Percentiles rank a stretch among this genome's conserved stretches.
These are phyloP conservation scores for Podospora pseudopauciseta DNA, from an alignment of 495 filamentous ascomycete genomes.

Conservation along the genomic window DNA sequence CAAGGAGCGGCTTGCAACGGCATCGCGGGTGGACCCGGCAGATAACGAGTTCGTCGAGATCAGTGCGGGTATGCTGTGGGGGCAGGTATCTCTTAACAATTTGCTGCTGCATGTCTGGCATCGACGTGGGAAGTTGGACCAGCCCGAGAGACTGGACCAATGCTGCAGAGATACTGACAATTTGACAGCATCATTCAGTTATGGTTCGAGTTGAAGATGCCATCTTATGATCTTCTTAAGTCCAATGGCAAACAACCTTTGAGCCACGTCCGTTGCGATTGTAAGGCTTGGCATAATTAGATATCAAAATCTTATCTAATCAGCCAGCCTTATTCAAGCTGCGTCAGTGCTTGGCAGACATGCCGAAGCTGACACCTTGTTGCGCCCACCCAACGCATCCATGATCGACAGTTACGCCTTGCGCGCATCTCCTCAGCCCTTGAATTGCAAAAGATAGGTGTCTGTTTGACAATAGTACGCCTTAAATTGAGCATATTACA, in stretches of 20 bases:
- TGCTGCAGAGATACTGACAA: too few species aligned
- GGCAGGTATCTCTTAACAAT: neutral
- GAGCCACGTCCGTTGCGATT: too few species aligned
- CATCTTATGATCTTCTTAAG: too few species aligned
- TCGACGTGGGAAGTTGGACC: neutral
- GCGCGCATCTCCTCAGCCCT: neutral
- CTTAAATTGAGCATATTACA: too few species aligned
- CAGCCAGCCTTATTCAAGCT: neutral
- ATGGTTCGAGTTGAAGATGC: too few species aligned
- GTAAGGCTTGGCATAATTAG: neutral
- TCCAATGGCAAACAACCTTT: too few species aligned
- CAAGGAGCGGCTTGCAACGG: conserved; percentile 4
- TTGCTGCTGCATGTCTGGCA: neutral
- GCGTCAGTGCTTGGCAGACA: neutral
- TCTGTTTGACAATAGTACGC: neutral
- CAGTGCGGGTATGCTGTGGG: neutral
- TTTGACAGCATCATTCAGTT: too few species aligned
- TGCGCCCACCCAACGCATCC: neutral
- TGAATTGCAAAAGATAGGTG: neutral
- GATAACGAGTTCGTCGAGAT: neutral
- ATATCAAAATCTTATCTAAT: neutral
- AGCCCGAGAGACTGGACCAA: too few species aligned
- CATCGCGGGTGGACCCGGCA: conserved; percentile 9
- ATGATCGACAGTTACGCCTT: neutral
- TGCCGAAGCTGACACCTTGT: neutral